These are phyloP conservation scores for Teunomyces cretensis DNA, from an alignment of 805 yeast genomes.

Conservation along the genomic window DNA sequence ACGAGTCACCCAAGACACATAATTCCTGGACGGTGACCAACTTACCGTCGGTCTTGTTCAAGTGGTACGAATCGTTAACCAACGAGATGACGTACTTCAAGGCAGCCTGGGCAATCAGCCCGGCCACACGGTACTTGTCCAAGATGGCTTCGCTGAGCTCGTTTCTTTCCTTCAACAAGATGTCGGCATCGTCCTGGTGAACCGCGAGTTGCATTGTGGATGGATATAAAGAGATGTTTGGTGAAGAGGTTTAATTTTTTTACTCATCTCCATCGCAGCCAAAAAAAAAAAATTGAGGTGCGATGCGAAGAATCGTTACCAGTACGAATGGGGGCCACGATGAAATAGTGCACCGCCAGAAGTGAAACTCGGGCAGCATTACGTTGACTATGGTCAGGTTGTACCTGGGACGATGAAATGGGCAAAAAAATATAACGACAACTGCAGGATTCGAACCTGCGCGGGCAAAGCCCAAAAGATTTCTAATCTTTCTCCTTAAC, in stretches of 20 bases:
- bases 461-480: conserved; percentile 38
- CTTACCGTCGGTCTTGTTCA: conserved; percentile 42
- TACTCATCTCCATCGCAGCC: conserved; percentile 5
- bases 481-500: conserved; percentile 61
- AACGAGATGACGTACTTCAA: conserved; percentile 62
- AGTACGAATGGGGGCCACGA: too few species aligned
- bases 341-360: too few species aligned
- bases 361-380: too few species aligned
- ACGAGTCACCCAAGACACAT: conserved; percentile 80
- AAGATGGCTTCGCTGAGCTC: conserved; percentile 58
- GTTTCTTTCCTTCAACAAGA: conserved; percentile 71
- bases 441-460: conserved; percentile 69
- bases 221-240: background rate
- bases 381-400: background rate
- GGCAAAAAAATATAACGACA: conserved; percentile 48
- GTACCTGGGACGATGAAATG: background rate
- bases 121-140: conserved; percentile 86
- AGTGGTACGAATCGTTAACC: conserved; percentile 75
- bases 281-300: conserved; percentile 1
- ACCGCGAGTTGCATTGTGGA: conserved; percentile 67
- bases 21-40: conserved; percentile 60
- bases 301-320: background rate
- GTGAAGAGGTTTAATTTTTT: conserved; percentile 3
- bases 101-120: conserved; percentile 84
- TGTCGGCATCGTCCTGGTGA: conserved; percentile 70